Evolutionary conservation across 208 protist genomes (phyloP).

Genomic region (Trypanosomatidae sp.): DNA sequence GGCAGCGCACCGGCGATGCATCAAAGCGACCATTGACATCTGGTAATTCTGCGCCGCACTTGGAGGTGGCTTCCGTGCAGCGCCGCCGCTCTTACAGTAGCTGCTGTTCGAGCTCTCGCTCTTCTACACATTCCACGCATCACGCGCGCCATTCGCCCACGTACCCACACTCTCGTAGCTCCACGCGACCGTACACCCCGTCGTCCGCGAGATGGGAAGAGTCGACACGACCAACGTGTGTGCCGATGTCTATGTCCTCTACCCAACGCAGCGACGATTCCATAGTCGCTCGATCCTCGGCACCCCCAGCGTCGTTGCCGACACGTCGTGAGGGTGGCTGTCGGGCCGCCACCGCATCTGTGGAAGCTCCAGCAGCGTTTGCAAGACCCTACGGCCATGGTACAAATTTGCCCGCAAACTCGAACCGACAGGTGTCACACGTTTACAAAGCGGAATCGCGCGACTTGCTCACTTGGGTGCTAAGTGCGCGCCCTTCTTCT

Average conservation of each 20-base stretch:
- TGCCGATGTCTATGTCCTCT: not conserved
- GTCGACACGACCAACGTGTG: not conserved
- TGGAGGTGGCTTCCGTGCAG: not conserved
- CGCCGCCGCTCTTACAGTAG: not conserved
- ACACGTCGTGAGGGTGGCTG: not conserved
- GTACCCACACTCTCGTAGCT: not conserved
- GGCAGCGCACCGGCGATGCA: not conserved
- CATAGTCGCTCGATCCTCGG: not conserved
- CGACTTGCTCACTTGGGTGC: slow-evolving; percentile 6
- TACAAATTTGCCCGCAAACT: not conserved
- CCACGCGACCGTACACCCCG: not conserved
- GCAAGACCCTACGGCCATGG: not conserved
- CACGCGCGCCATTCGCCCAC: not conserved
- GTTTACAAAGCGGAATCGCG: not conserved
- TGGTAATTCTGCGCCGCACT: not conserved
- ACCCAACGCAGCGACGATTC: not conserved
- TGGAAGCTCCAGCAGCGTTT: not conserved
- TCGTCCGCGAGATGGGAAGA: not conserved
- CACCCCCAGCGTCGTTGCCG: slow-evolving; percentile 1
- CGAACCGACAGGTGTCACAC: not conserved
- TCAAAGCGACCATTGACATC: not conserved
- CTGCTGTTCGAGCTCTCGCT: not conserved
- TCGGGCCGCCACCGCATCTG: not conserved
- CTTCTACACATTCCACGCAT: not conserved
- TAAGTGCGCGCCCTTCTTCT: not conserved